phyloP scores from a whole-genome alignment of 2,329 filamentous ascomycete genomes.

The Phialemonium atrogriseum region DNA sequence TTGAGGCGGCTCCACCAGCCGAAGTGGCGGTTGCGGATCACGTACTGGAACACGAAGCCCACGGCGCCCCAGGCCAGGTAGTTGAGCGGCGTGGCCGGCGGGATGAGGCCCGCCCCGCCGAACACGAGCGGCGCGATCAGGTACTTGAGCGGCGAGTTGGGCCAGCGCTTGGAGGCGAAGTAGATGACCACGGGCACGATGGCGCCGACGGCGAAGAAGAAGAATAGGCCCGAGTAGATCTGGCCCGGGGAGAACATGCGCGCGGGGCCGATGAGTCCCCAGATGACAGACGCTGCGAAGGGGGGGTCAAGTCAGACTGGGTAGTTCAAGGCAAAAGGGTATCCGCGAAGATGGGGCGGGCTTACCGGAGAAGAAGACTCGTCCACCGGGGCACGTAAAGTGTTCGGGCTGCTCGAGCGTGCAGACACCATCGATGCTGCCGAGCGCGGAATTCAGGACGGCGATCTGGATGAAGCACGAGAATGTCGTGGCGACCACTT shows the following conservation, averaged over 20 bases:
- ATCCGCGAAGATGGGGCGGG: not conserved
- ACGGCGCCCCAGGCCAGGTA: slow-evolving; percentile 68
- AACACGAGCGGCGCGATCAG: slow-evolving; percentile 57
- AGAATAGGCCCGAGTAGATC: slow-evolving; percentile 52
- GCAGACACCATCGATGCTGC: slow-evolving; percentile 57
- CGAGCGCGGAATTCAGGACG: slow-evolving; percentile 54
- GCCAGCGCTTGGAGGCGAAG: slow-evolving; percentile 38
- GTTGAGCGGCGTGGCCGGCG: slow-evolving; percentile 63
- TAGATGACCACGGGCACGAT: slow-evolving; percentile 44
- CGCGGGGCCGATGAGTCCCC: slow-evolving; percentile 56
- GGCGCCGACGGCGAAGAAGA: slow-evolving; percentile 52
- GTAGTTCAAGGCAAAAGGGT: not conserved
- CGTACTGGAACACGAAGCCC: slow-evolving; percentile 62
- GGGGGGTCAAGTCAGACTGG: not conserved
- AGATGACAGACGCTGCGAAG: slow-evolving; percentile 51
- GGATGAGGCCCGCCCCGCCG: slow-evolving; percentile 49
- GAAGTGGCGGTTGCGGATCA: slow-evolving; percentile 53
- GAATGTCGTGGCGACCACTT: slow-evolving; percentile 57
- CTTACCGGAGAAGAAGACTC: slow-evolving; percentile 54
- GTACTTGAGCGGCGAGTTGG: slow-evolving; percentile 39
- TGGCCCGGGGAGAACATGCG: slow-evolving; percentile 56
- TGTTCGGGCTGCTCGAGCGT: slow-evolving; percentile 44
- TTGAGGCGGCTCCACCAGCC: slow-evolving; percentile 69
- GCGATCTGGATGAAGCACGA: slow-evolving; percentile 59
- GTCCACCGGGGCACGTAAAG: slow-evolving; percentile 56